Base-by-base conservation (phyloP, 495 filamentous ascomycete genomes). In the Pseudotulostoma volvatum region DNA sequence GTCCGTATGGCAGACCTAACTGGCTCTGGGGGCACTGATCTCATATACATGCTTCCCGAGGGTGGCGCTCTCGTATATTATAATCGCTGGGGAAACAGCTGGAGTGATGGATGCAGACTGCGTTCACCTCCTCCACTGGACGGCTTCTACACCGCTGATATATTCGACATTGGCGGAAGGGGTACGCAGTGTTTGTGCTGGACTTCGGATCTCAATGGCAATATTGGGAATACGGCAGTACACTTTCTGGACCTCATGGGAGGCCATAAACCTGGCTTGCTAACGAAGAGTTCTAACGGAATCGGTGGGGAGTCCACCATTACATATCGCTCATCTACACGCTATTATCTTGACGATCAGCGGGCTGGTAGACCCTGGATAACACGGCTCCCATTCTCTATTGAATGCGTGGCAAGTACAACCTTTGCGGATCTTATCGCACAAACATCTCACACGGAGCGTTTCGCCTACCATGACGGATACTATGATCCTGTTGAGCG, bases 401-500 rank as follows among this genome's bases (percentile, higher is more conserved):
- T 61, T 0, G 50, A 53, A 3, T 44, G 37, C 31, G 48, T 64
- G 0, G 18, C 47, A 9, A 14, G 16, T 4, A 32, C 44, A 0
- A 34, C 28, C 17, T 41, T 16, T 0, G 18, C 34, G 5, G 59
- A 62, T 40, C 7, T 34, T 3, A 39, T 59, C 31, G 48, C 34
- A 17, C 7, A 38, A 9, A 44, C 11, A 1, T 34, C 11, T 2
- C 44, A 34, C 15, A 31, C 18, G 0, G 37, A 37, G n/a, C 36
- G 39, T 4, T 59, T 56, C 35, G 39, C 31, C 9, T 64, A 64
- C 35, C 55, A 58, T 40, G 18, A 61, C 35, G 60, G 60, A 0
- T 61, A 40, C 31, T 64, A 49, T 40, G 60, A 63, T 38, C 34
- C 39, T 7, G 4, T 32, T 1, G 60, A 63, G 17, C 14, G 54